Evolutionary conservation across 768 basidiomycete genomes (phyloP), one percentile per base, ranked within the genome.

Genomic region (Suillus paluster): DNA sequence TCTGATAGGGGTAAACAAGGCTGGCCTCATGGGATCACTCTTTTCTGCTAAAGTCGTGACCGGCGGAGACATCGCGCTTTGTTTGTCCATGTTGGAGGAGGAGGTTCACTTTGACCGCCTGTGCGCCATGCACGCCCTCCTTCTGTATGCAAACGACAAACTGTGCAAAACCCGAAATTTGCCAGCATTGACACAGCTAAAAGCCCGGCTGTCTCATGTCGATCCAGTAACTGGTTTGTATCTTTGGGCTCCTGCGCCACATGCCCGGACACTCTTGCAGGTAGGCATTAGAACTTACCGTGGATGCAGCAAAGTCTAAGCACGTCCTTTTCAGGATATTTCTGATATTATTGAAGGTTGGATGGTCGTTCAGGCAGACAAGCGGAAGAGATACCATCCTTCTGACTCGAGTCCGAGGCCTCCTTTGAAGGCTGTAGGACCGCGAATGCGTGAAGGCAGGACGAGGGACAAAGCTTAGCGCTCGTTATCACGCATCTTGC

Each of bases 91-190:
- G 11, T 61, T 79, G 0, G n/a, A 57, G 23, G 58, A 64, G 17
- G 61, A 64, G 12, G 64, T 64, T 34, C 30, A 65, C 42, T 66
- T 74, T 41, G 66, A 74, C 21, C 70, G 70, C 17, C 50, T 79
- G 46, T 70, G 72, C 46, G 78, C 75, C 4, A 74, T 75, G 63
- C 78, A 78, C 21, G 77, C 77, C 0, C 30, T 79, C 30, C 41
- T 79, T 36, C 52, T 68, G 27, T 73, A 73, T 54, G 70, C 74
- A 53, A 73, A 76, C 53, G 68, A 73, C 52, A 71, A 69, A 63
- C 54, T 79, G 34, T 76, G 76, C 68, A 73, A 71, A 53, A 62
- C 45, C 23, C 68, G 66, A 27, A 64, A 69, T 57, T 59, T 67
- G 42, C 48, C 57, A 9, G 41, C 60, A 27, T 55, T 76, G 12